Evolutionary conservation across 1,139 yeast species (phyloP), one percentile per base, ranked within the genome.

Genomic region (Pichia sp.): DNA sequence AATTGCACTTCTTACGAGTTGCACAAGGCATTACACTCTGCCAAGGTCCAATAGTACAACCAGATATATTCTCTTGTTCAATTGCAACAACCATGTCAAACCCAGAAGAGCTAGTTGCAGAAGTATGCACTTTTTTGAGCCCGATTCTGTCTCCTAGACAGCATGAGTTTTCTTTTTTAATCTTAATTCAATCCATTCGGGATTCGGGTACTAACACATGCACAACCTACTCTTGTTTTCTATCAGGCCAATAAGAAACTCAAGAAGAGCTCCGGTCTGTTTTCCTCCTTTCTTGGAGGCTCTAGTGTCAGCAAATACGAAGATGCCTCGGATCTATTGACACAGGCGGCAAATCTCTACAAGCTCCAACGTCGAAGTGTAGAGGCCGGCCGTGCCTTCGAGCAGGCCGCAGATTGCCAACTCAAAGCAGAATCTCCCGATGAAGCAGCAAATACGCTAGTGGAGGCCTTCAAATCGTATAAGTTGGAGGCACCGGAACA

Each of bases 391-490:
- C 75, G 78, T 56, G 84, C 90, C 37, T 91, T 91, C 65, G 83
- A 87, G 54, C 83, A 82, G 64, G 98, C 99, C 0, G 95, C 98
- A 0, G 80, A 79, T 18, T 80, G 84, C 56, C 96, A 89, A 67
- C 73, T 79, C 53, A 78, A 83, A 62, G 86, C 91, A 37, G 87
- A 80, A 31, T 82, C 85, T 60, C 85, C 84, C 59, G 96, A 93
- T 62, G 98, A 93, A 62, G 96, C 96, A 3, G 96, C 96, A 10
- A 90, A 87, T 67, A 82, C 95, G 22, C 78, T 86, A 55, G 85
- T 93, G 18, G 99, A 93, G 63, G 96, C 97, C 0, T 93, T 81
- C 74, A 95, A 93, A 67, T 82, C 95, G 41, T 93, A 80, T 70
- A 84, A 86, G 62, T 78, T 82, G 43, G 85, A 83, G 41, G 74